A percentile compares a stretch with the other conserved stretches of the same genome.
Conservation (phyloP, 192 early-diverging fungal genomes). For the Backusella westeae region DNA sequence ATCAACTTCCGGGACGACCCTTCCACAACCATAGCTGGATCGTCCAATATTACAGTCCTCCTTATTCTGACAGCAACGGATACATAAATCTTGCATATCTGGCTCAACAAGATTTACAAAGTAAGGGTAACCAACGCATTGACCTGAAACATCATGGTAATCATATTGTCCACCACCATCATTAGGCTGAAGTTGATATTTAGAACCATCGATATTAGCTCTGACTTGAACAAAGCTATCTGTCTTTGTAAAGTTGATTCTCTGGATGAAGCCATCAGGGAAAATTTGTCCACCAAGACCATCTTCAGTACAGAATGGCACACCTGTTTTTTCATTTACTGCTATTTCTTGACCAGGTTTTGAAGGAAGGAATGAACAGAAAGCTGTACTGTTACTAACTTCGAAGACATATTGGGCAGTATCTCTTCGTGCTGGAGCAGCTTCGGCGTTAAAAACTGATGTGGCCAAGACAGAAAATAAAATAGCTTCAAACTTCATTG, state of each 20-base stretch:
- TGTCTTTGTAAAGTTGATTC: slow-evolving; percentile 30
- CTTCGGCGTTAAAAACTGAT: background rate
- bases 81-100: slow-evolving; percentile 23
- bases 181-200: slow-evolving; percentile 25
- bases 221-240: slow-evolving; percentile 45
- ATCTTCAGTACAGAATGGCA: slow-evolving; percentile 45
- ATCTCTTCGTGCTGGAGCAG: background rate
- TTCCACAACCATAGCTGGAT: slow-evolving; percentile 36
- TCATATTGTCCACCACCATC: slow-evolving; percentile 52
- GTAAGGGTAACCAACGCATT: slow-evolving; percentile 29
- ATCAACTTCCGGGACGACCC: slow-evolving; percentile 44
- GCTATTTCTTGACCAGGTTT: slow-evolving; percentile 32
- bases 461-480: background rate
- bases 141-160: slow-evolving; percentile 1
- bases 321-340: slow-evolving; percentile 36
- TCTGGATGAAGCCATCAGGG: slow-evolving; percentile 46
- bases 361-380: slow-evolving; percentile 41
- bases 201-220: slow-evolving; percentile 40
- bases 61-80: slow-evolving; percentile 32
- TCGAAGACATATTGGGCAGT: background rate
- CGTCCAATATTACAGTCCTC: slow-evolving; percentile 23
- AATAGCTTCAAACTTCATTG: background rate
- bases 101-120: slow-evolving; percentile 39
- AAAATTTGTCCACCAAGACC: slow-evolving; percentile 32
- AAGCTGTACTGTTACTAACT: slow-evolving; percentile 6